Evolutionary conservation across 2,329 filamentous ascomycete genomes (phyloP).

Genomic region (Taxawa tesnikishii): DNA sequence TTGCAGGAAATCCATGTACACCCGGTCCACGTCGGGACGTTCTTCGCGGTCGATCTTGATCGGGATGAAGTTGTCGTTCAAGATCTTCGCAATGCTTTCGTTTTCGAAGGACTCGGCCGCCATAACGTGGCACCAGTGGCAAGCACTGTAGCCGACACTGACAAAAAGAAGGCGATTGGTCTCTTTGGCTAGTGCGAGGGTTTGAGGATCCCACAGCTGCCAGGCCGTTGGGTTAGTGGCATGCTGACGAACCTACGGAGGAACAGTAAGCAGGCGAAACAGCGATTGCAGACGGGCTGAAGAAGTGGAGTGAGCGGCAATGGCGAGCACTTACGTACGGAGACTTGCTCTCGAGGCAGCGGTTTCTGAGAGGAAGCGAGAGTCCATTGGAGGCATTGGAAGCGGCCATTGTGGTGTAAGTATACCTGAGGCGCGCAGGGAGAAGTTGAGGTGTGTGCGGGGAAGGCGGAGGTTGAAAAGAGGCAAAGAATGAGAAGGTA

Average conservation of each 20-base stretch:
- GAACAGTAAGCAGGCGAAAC: neutral
- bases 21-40: conserved; percentile 82
- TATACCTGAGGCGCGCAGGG: too few relatives aligned
- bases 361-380: conserved; percentile 28
- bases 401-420: neutral
- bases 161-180: conserved; percentile 86
- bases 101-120: conserved; percentile 85
- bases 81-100: conserved; percentile 61
- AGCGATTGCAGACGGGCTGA: neutral
- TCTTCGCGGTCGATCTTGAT: conserved; percentile 91
- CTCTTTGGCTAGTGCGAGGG: conserved; percentile 61
- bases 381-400: conserved; percentile 1
- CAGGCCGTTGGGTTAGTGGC: conserved; percentile 75
- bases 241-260: conserved; percentile 52
- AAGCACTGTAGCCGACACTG: conserved; percentile 89
- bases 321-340: conserved; percentile 45
- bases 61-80: conserved; percentile 82
- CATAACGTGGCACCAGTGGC: conserved; percentile 88
- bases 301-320: neutral
- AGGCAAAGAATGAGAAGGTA: neutral
- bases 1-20: conserved; percentile 98
- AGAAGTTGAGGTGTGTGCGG: neutral
- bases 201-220: conserved; percentile 75
- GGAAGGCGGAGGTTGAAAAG: neutral
- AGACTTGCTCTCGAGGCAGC: conserved; percentile 48